Conservation (phyloP, 83 land plant genomes). For the Diphasiastrum complanatum region DNA sequence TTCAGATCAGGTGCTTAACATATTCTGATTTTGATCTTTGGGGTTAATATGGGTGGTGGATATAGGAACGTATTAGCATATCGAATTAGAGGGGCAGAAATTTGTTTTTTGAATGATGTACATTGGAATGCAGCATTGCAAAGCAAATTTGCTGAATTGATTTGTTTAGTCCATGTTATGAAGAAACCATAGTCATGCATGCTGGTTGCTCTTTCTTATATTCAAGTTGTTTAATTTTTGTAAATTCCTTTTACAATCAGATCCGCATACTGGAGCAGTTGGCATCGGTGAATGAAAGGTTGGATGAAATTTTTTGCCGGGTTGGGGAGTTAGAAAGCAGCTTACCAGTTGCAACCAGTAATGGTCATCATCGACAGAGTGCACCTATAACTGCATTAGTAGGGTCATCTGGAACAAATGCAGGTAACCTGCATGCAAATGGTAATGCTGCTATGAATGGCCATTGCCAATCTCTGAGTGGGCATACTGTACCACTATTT, state of each 20-base stretch:
- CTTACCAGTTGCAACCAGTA: neutral
- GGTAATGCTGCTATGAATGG: slow-evolving; percentile 10
- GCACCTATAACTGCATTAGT: neutral
- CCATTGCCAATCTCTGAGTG: neutral
- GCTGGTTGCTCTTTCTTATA: too few species aligned
- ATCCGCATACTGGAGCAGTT: slow-evolving; percentile 1
- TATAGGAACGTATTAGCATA: too few species aligned
- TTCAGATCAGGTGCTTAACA: too few species aligned
- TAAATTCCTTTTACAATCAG: neutral
- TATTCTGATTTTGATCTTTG: too few species aligned
- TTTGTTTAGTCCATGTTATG: too few species aligned
- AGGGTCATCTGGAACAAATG: slow-evolving; percentile 25
- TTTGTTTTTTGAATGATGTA: too few species aligned
- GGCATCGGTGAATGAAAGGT: slow-evolving; percentile 13
- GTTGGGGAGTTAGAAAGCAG: slow-evolving; percentile 17
- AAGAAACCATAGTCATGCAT: too few species aligned
- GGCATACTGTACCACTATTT: neutral
- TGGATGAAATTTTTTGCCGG: slow-evolving; percentile 17
- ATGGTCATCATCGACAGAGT: slow-evolving; percentile 7
- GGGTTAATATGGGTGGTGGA: too few species aligned
- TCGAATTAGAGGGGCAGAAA: too few species aligned
- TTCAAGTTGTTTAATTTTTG: too few species aligned
- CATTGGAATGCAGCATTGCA: too few species aligned
- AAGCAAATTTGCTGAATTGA: too few species aligned
- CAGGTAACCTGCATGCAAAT: neutral